Conservation (phyloP, 192 early-diverging fungal genomes). For the Cetraspora pellucida region DNA sequence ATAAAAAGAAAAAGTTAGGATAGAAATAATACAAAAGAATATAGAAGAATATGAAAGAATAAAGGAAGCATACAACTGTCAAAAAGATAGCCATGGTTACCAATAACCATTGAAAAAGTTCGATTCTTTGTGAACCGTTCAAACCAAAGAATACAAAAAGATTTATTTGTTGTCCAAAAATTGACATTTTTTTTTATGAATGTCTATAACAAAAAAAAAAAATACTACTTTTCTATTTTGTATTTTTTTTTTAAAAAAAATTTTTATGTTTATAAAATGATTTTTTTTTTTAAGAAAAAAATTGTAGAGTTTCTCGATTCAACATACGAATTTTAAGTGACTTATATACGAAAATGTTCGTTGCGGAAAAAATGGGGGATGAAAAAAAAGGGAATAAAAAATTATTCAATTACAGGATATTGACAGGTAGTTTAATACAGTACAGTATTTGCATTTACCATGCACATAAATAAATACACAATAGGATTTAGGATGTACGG, state of each 20-base stretch:
- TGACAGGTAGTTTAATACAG: too few relatives aligned
- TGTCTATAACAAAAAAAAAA: not conserved
- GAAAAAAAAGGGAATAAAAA: too few relatives aligned
- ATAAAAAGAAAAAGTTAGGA: not conserved
- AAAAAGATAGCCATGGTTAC: constrained; percentile 17
- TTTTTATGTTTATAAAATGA: not conserved
- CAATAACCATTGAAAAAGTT: constrained; percentile 2
- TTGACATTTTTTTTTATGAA: constrained; percentile 1
- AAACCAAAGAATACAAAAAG: not conserved
- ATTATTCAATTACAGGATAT: too few relatives aligned
- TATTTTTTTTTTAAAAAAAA: too few relatives aligned
- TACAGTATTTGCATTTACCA: too few relatives aligned
- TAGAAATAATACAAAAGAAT: not conserved
- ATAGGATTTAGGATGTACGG: too few relatives aligned
- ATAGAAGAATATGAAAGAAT: not conserved
- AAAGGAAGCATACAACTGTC: not conserved
- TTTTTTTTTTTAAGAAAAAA: constrained; percentile 1
- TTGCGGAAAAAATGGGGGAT: too few relatives aligned
- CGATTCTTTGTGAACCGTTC: not conserved
- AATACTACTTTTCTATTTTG: not conserved
- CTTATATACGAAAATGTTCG: too few relatives aligned
- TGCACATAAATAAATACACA: too few relatives aligned
- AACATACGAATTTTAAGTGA: too few relatives aligned
- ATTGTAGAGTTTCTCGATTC: too few relatives aligned
- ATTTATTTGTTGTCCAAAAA: constrained; percentile 7